Base-by-base conservation (phyloP, 306 rosid species). In the Gastrolobium villosum region DNA sequence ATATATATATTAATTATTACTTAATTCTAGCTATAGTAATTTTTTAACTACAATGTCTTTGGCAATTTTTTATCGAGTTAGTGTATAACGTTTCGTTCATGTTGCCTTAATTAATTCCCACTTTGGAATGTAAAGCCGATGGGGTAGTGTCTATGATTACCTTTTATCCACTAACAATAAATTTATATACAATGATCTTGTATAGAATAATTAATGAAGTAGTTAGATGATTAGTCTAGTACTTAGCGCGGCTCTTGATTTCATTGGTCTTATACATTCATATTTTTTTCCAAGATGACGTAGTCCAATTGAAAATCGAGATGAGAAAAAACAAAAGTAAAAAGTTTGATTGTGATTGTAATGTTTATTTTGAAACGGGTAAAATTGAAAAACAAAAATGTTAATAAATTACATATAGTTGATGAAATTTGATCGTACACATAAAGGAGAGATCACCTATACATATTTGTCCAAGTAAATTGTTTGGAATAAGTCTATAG, bases 71-170 rank as follows among this genome's bases (percentile, higher is more conserved):
- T 43, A 55, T 56, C 32, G 13, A 53, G 11, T 46, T 1, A 34
- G n/a, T 31, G 13, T 45, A 44, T 14, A 30, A 54, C 5, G 36
- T 31, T 71, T 31, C 3, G 32, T 56, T 8, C 8, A 26, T 43
- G 40, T 48, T n/a, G 5, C 10, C 57, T 65, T 46, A 34, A 57
- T 36, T 54, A 60, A 9, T 37, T 84, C 52, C 72, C 53, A 80
- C 87, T 69, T 69, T 75, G 3, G 50, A 76, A 80, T 70, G 67
- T 65, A 49, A 61, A 72, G 85, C 74, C 85, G 81, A 84, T 43
- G 61, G 70, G 73, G 50, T 72, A 32, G 28, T 72, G 88, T 41
- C 72, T 3, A 68, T 70, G 72, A 72, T 64, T 32, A 76, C 76
- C 72, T 75, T 79, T 78, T 76, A 32, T 49, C 82, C 84, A 80